Base-by-base conservation (phyloP, 1,284 basidiomycete genomes). In the Ceratobasidium sp. region DNA sequence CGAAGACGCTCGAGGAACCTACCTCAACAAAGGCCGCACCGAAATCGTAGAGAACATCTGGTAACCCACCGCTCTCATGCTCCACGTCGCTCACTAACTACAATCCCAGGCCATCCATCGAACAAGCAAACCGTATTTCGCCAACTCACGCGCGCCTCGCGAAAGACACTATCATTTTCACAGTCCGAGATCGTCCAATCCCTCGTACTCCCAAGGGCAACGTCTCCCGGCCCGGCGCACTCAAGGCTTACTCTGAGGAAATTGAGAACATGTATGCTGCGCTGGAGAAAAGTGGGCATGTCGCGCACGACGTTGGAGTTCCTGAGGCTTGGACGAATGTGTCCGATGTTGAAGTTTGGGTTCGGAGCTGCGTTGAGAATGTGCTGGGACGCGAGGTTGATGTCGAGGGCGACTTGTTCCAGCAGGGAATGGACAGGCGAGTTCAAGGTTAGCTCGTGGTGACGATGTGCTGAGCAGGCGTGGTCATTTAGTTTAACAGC, bases 121-220 rank as follows among this genome's bases (percentile, higher is more conserved):
- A 84, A 61, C 82, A 84, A 58, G 85, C 84, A 1, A 86, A 86
- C 76, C 79, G 77, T 56, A 76, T 77, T 14, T 81, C 81, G 2
- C 84, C 84, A 14, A 79, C 80, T 0, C 84, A 83, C 75, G 83
- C 83, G 62, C 78, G 83, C 34, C 82, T 86, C 31, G 84, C 82
- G 77, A 84, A 84, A 71, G 84, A 78, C 16, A 39, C 65, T 37
- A 22, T 68, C 16, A 39, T 68, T 2, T 56, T 68, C 51, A 51
- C 49, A 2, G 48, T 37, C 29, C 31, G 29, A 22, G 22, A 48
- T 9, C 65, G 49, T 6, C 48, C 49, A 13, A 29, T 68, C n/a
- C 65, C 65, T 19, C 65, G 65, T 31, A 78, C 75, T 9, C 29
- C 73, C n/a, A 76, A 77, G 39, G 66, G 75, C 9, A 76, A 71